Base-by-base conservation (phyloP, 441 rosid genomes). In the Adansonia grandidieri region DNA sequence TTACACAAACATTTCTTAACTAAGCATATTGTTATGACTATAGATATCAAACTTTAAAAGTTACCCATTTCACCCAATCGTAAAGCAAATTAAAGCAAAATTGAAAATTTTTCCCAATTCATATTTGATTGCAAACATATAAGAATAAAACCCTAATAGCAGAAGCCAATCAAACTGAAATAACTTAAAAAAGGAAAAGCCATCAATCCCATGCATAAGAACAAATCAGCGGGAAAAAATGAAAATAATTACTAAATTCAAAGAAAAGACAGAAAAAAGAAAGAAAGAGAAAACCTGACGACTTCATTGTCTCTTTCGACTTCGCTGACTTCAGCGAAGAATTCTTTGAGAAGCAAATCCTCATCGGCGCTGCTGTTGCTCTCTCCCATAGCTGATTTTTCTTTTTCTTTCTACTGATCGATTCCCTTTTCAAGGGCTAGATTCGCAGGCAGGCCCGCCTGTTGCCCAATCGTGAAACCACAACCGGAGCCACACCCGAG, bases 241-340 rank as follows among this genome's bases (percentile, higher is more conserved):
- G 7, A 54, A 4, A 54, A 22, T 19, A 28, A 72, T 45, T 20
- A 47, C 19, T 45, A 42, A 74, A 7, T 37, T 14, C 7, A 42
- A 24, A 15, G 7, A 50, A 15, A 32, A 20, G 0, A 32, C 17
- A 66, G 42, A 37, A 37, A 37, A 54, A 50, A 32, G 72, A 19
- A 64, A 22, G 19, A 80, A 45, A 68, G 57, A 53, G 73, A 73
- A 61, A 74, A 94, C 98, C 97, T 92, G 86, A 73, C 11, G 81
- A 94, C 97, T 91, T 94, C 96, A 87, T 92, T 91, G 67, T 94
- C 97, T 65, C 97, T 85, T 82, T 94, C 98, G 40, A 91, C 97
- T 86, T 94, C 95, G 85, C 98, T 86, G 75, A 94, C 98, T 84
- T 94, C 98, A 6, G 98, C 95, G 71, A 92, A 89, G 91, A 94